Percentiles rank a stretch among this genome's conserved stretches.
phyloP scores from a whole-genome alignment of 202 grass and related monocot genomes.

The Panicum hallii region DNA sequence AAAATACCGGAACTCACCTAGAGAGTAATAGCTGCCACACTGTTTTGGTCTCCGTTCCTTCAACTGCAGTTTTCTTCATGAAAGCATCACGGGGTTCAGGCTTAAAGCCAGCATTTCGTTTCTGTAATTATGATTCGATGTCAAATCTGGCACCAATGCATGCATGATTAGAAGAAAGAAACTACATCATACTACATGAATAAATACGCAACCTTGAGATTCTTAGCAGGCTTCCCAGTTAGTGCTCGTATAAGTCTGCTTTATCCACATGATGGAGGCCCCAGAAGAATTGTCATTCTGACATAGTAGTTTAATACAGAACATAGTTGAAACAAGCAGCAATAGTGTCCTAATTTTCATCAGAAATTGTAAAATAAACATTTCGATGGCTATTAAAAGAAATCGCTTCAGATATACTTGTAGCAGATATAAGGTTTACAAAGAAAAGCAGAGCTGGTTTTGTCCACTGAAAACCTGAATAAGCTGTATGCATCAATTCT shows the following conservation, averaged over 20 bases:
- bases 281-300: conserved; percentile 97
- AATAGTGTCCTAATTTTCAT: conserved; percentile 6
- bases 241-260: conserved; percentile 77
- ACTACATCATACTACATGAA: neutral
- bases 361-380: neutral
- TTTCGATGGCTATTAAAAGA: neutral
- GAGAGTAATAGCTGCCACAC: conserved; percentile 68
- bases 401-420: conserved; percentile 5
- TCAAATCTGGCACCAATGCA: conserved; percentile 75
- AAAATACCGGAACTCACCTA: conserved; percentile 56
- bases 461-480: too few species aligned
- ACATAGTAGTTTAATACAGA: neutral
- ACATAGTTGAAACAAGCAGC: neutral
- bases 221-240: conserved; percentile 70
- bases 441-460: neutral
- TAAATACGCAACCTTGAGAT: conserved; percentile 61
- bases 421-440: neutral
- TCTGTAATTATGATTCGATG: conserved; percentile 73
- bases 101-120: conserved; percentile 73
- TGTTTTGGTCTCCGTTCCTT: conserved; percentile 64
- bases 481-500: neutral
- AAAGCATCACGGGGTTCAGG: conserved; percentile 83
- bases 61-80: conserved; percentile 77
- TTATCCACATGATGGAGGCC: conserved; percentile 86
- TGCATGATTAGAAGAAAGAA: neutral